Evolutionary conservation across 2,329 filamentous ascomycete species (phyloP).

Genomic region (Harringtonia aguacate): DNA sequence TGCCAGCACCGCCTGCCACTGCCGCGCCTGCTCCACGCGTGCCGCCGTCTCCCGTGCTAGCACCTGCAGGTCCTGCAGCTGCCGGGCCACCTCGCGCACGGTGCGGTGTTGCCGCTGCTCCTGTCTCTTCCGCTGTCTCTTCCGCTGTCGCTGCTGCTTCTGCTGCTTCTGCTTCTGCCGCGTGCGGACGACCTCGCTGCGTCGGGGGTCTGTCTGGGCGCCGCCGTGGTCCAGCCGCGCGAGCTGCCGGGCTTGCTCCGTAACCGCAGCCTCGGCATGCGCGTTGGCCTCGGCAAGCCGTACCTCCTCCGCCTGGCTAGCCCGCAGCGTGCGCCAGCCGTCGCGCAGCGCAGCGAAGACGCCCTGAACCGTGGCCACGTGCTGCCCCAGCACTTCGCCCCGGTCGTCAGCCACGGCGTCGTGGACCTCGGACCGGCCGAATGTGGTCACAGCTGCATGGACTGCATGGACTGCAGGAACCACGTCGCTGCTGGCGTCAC

Average conservation of each 20-base stretch:
- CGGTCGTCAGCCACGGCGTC: slow-evolving; percentile 9
- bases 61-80: slow-evolving; percentile 13
- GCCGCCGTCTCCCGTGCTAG: slow-evolving; percentile 2
- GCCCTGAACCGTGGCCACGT: not conserved
- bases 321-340: slow-evolving; percentile 3
- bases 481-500: not conserved
- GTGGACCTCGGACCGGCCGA: slow-evolving; percentile 8
- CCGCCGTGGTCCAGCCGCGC: not conserved
- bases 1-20: slow-evolving; percentile 3
- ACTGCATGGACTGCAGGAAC: too few species aligned
- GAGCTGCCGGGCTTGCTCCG: slow-evolving; percentile 1
- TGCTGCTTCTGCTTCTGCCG: not conserved
- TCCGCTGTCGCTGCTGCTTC: not conserved
- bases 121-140: not conserved
- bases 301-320: not conserved
- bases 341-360: slow-evolving; percentile 2
- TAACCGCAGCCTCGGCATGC: not conserved
- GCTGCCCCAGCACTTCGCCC: slow-evolving; percentile 1
- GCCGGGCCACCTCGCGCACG: slow-evolving; percentile 7
- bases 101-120: slow-evolving; percentile 1
- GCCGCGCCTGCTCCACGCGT: slow-evolving; percentile 1
- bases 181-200: not conserved
- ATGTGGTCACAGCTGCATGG: too few species aligned
- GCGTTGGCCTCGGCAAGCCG: slow-evolving; percentile 5
- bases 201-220: not conserved